Percentiles rank a stretch among this genome's conserved stretches.
phyloP scores from a whole-genome alignment of 2,329 filamentous ascomycete genomes.

The Microcera coccophila region DNA sequence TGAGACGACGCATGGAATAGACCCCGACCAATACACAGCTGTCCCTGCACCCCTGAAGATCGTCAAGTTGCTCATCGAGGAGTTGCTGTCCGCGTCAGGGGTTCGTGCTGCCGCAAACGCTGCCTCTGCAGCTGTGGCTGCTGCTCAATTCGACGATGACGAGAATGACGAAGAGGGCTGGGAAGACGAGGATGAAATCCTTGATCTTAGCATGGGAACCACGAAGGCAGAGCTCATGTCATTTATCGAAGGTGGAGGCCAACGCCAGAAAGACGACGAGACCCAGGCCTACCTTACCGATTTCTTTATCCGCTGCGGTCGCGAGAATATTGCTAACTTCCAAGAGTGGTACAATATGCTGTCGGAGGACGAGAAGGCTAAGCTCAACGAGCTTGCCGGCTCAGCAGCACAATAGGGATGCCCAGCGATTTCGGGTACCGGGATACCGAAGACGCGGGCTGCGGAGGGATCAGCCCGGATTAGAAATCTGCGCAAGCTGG shows the following conservation, averaged over 20 bases:
- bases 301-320: constrained; percentile 66
- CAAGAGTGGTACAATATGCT: constrained; percentile 54
- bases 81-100: constrained; percentile 78
- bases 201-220: constrained; percentile 69
- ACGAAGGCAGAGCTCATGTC: constrained; percentile 78
- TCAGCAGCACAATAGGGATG: constrained; percentile 29
- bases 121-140: constrained; percentile 60
- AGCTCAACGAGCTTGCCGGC: constrained; percentile 51
- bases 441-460: constrained; percentile 2
- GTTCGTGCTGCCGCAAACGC: constrained; percentile 56
- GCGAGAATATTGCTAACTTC: constrained; percentile 55
- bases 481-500: constrained; percentile 7
- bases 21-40: constrained; percentile 85
- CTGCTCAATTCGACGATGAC: constrained; percentile 57
- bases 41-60: constrained; percentile 91
- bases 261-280: constrained; percentile 78
- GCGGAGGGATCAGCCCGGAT: constrained; percentile 8
- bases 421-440: constrained; percentile 6
- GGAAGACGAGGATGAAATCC: constrained; percentile 76
- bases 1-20: constrained; percentile 37
- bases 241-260: constrained; percentile 57
- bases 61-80: constrained; percentile 89
- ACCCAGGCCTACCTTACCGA: constrained; percentile 79
- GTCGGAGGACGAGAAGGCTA: constrained; percentile 53
- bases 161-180: constrained; percentile 77